phyloP scores from a whole-genome alignment of 106 monocot species.

The Apostasia ramifera region DNA sequence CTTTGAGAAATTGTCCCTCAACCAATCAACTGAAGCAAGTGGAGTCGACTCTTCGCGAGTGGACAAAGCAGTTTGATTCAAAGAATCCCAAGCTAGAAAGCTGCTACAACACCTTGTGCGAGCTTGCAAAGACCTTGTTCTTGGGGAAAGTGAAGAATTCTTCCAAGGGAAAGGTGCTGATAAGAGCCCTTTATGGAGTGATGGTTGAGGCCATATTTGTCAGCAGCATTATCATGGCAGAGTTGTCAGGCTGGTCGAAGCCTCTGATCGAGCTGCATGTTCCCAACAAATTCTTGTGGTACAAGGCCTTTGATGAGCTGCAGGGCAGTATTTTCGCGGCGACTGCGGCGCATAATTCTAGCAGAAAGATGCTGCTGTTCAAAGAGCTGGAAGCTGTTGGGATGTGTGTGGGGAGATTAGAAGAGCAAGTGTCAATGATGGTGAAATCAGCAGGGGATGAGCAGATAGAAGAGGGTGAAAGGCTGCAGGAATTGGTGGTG shows the following conservation, averaged over 20 bases:
- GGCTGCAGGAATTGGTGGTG: slow-evolving; percentile 7
- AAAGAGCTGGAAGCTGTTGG: slow-evolving; percentile 53
- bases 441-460: neutral
- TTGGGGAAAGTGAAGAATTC: slow-evolving; percentile 50
- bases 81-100: slow-evolving; percentile 39
- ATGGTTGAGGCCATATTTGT: slow-evolving; percentile 58
- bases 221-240: slow-evolving; percentile 38
- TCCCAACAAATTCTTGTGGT: slow-evolving; percentile 58
- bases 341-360: slow-evolving; percentile 5
- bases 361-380: slow-evolving; percentile 12
- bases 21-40: slow-evolving; percentile 31
- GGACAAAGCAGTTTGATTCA: slow-evolving; percentile 22
- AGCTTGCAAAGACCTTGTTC: slow-evolving; percentile 30
- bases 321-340: slow-evolving; percentile 27
- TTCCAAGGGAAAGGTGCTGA: slow-evolving; percentile 62
- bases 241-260: slow-evolving; percentile 35
- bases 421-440: neutral
- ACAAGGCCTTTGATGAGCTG: slow-evolving; percentile 41
- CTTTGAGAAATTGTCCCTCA: slow-evolving; percentile 8
- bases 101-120: slow-evolving; percentile 24
- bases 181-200: slow-evolving; percentile 67
- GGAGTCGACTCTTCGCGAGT: slow-evolving; percentile 43
- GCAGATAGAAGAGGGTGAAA: neutral
- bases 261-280: slow-evolving; percentile 43
- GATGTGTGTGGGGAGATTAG: slow-evolving; percentile 26